These are phyloP conservation scores for Alternaria conjuncta DNA, from an alignment of 2,329 filamentous ascomycete species.

Conservation along the genomic window DNA sequence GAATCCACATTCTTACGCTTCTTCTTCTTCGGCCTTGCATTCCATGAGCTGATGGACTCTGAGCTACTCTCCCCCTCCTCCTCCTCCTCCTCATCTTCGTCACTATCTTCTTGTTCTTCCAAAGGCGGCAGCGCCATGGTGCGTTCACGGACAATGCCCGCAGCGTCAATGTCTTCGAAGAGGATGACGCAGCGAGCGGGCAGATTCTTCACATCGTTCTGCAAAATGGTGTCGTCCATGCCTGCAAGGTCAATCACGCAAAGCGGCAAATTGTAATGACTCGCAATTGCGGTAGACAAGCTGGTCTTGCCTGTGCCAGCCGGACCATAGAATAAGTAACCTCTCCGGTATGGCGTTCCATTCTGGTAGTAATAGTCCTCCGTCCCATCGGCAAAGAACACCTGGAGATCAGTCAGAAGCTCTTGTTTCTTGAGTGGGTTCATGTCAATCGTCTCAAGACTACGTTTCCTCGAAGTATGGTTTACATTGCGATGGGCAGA, in stretches of 20 bases:
- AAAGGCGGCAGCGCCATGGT: neutral
- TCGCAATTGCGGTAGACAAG: slow-evolving; percentile 10
- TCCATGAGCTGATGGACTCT: neutral
- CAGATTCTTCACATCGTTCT: neutral
- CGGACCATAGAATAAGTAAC: slow-evolving; percentile 12
- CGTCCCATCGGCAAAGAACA: neutral
- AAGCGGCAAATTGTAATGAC: slow-evolving; percentile 18
- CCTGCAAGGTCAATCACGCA: neutral
- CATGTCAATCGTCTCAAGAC: neutral
- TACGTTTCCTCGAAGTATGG: neutral
- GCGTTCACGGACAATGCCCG: neutral
- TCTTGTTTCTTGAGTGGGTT: neutral
- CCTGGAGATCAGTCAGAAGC: neutral
- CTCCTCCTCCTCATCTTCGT: neutral
- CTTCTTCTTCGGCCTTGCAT: neutral
- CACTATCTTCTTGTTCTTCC: neutral
- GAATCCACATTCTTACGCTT: neutral
- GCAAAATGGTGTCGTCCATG: neutral
- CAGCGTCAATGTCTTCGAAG: neutral
- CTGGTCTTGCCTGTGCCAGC: slow-evolving; percentile 17
- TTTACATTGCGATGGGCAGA: neutral
- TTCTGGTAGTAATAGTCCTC: neutral
- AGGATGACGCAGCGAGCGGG: neutral
- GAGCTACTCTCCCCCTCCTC: neutral
- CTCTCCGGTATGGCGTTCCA: slow-evolving; percentile 18